Percentiles rank a stretch among this genome's conserved stretches.
Evolutionary conservation across 139 green algal genomes (phyloP).

Genomic region (Chlorella sp.): DNA sequence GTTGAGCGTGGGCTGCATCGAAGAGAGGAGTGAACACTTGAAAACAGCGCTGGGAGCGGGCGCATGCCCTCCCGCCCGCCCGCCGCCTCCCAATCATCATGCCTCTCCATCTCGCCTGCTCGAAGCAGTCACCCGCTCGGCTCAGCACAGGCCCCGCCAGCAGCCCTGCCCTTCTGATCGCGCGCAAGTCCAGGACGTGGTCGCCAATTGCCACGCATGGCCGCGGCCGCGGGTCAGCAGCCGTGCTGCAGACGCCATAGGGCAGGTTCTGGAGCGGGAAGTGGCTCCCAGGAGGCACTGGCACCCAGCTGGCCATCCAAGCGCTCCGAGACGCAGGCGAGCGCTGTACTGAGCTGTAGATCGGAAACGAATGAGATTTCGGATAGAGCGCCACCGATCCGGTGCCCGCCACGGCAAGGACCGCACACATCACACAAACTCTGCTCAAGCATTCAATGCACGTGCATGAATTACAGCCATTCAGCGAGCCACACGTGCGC

Average conservation of each 20-base stretch:
- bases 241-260: conserved; percentile 73
- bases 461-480: too few relatives aligned
- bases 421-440: too few relatives aligned
- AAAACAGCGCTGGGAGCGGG: neutral
- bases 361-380: too few relatives aligned
- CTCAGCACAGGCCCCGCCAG: conserved; percentile 46
- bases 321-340: too few relatives aligned
- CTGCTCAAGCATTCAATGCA: too few relatives aligned
- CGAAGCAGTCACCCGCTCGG: conserved; percentile 22
- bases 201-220: conserved; percentile 81
- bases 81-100: neutral
- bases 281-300: conserved; percentile 25
- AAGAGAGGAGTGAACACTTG: neutral
- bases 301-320: conserved; percentile 23
- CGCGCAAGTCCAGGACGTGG: conserved; percentile 74
- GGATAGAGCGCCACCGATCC: too few relatives aligned
- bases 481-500: too few relatives aligned
- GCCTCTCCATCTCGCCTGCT: conserved; percentile 25
- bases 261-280: conserved; percentile 87
- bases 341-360: too few relatives aligned
- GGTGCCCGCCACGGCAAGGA: too few relatives aligned
- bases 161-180: conserved; percentile 49
- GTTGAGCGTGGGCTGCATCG: conserved; percentile 75
- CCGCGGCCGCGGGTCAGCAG: neutral
- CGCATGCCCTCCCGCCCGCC: neutral